Evolutionary conservation across 2,329 filamentous ascomycete genomes (phyloP).

Genomic region (Chlorencoelia australis): DNA sequence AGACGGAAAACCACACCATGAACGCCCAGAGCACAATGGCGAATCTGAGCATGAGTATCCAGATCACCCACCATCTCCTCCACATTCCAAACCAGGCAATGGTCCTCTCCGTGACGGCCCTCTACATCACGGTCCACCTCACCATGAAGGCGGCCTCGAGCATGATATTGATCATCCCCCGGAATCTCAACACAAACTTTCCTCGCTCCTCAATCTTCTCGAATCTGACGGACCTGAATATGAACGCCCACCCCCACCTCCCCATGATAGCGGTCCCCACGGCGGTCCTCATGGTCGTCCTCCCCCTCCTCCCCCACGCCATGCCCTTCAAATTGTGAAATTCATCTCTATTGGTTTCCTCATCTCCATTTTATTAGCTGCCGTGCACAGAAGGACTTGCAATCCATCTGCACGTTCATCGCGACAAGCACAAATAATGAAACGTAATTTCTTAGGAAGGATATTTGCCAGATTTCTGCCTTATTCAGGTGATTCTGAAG

Average conservation of each 20-base stretch:
- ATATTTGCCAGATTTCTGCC: conserved; percentile 13
- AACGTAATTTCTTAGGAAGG: too few species aligned
- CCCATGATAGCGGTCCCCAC: not conserved
- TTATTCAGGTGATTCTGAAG: conserved; percentile 6
- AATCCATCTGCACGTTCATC: conserved; percentile 9
- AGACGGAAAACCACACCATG: too few species aligned
- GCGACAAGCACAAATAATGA: conserved; percentile 12
- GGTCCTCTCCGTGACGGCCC: not conserved
- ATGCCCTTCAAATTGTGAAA: conserved; percentile 14
- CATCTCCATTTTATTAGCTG: conserved; percentile 14
- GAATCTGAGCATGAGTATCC: not conserved
- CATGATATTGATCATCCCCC: too few species aligned
- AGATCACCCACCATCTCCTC: not conserved
- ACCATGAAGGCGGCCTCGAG: too few species aligned
- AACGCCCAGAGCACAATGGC: not conserved
- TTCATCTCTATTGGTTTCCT: conserved; percentile 18
- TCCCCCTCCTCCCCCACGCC: not conserved
- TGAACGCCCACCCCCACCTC: not conserved
- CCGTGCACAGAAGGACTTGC: conserved; percentile 16
- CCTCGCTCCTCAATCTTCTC: too few species aligned
- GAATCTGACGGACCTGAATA: not conserved
- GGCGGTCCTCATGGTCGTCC: not conserved
- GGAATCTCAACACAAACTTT: too few species aligned
- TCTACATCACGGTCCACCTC: not conserved
- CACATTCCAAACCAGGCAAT: not conserved